Base-by-base conservation (phyloP, 371 early-diverging fungal genomes). In the Neoconidiobolus thromboides region DNA sequence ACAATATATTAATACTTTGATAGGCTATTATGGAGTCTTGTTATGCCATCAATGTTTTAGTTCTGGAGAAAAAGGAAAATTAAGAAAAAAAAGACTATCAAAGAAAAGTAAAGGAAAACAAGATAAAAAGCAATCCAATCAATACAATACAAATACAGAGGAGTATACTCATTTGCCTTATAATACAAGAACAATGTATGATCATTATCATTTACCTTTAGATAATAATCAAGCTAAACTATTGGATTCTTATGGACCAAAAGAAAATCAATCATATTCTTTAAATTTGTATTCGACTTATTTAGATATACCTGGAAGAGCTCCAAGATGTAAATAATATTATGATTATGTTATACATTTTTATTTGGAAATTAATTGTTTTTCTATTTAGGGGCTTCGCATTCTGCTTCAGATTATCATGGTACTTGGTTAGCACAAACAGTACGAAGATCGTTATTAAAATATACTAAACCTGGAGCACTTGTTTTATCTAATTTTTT, bases 351-450 rank as follows among this genome's bases (percentile, higher is more conserved):
- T 49, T 3, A 12, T 15, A 38, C 58, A 39, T 26, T 26, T 26
- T 26, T 26, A 26, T 26, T 26, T 26, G 26, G 26, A 26, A 4
- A 61, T 26, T 37, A 47, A 56, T 14, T n/a, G 1, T 38, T 15
- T 3, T 14, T 36, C 4, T 43, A 3, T 48, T 40, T 64, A 73
- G 74, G 78, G 92, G 90, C 87, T 2, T 78, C 89, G 5, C 92
- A 93, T 70, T 87, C 88, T 3, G 91, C 89, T 9, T 81, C 86
- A 4, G 92, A 93, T 68, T 92, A 90, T 63, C 92, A 91, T 66
- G 91, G 82, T n/a, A 91, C 92, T 0, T 93, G 93, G 93, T 74
- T 93, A 10, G 92, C 93, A 2, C 93, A 93, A 64, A 85, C 89
- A 1, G 90, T 89, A 15, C 76, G 92, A 49, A 76, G 89, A 54